Base-by-base conservation (phyloP, 2,329 filamentous ascomycete genomes). In the Monilinia fructicola region DNA sequence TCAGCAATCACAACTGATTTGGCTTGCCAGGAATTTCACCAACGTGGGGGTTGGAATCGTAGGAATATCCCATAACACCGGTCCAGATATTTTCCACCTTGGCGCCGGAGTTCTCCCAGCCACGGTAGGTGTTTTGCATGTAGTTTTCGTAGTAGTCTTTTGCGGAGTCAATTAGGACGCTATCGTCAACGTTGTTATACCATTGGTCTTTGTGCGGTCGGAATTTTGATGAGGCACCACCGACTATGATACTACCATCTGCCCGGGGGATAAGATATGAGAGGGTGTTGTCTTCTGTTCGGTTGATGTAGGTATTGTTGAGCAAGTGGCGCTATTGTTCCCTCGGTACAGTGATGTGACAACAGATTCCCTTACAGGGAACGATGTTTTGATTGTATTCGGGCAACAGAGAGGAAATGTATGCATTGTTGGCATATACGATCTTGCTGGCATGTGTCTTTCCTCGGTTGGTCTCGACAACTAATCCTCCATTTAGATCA, bases 341-440 rank as follows among this genome's bases (percentile, higher is more conserved):
- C 69, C 7, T 73, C 69, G 3, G 73, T 2, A 69, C 70, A 21
- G 61, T 67, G 11, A 78, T 77, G 11, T 69, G 73, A 54, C 82
- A 85, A 31, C 76, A 78, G 2, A 76, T 77, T 1, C 82, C 82
- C 10, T 82, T 78, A 21, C 82, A 85, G 0, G 89, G 89, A 11
- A 89, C 81, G 67, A 91, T 90, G 12, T 85, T 82, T 67, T 65
- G 53, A 11, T 60, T 21, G 52, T 69, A 72, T 83, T 81, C 75
- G 0, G 87, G 87, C 1, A 87, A 77, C 7, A 91, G 74, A 16
- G 83, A 81, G 1, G 86, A 83, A 0, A 87, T 89, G 74, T 90
- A 91, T 18, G 80, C 88, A 71, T 91, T 91, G 1, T 86, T 90
- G 21, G 88, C 87, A 54, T 89, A 81, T 38, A 91, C 78, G 23